These are phyloP conservation scores for Sporisorium scitamineum DNA, from an alignment of 1,284 basidiomycete genomes.

Conservation along the genomic window DNA sequence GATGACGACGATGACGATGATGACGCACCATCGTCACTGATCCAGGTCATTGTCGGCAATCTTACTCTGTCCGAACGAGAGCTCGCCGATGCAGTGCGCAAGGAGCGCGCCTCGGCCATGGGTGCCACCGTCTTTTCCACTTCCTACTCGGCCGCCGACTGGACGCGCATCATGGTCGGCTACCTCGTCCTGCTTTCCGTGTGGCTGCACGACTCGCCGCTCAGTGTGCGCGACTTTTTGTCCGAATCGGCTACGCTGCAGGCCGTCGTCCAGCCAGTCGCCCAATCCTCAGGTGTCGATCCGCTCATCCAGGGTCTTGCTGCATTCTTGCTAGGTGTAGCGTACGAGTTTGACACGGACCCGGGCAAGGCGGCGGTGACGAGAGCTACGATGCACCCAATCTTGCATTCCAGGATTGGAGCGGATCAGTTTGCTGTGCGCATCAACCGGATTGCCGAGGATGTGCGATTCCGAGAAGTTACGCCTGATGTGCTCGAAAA, in stretches of 20 bases:
- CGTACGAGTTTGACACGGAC: slow-evolving; percentile 74
- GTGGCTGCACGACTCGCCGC: slow-evolving; percentile 97
- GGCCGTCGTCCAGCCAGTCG: slow-evolving; percentile 83
- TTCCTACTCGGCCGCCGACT: slow-evolving; percentile 70
- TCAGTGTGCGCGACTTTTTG: slow-evolving; percentile 87
- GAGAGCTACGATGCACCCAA: slow-evolving; percentile 73
- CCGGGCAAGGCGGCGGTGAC: slow-evolving; percentile 53
- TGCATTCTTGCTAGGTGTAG: slow-evolving; percentile 89
- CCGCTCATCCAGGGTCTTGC: slow-evolving; percentile 89
- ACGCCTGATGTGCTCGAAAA: slow-evolving; percentile 78
- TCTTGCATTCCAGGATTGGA: slow-evolving; percentile 82
- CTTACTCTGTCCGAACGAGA: slow-evolving; percentile 75
- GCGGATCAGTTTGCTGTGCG: slow-evolving; percentile 89
- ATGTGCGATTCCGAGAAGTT: slow-evolving; percentile 88
- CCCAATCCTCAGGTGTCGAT: slow-evolving; percentile 86
- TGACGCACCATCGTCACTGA: slow-evolving; percentile 71
- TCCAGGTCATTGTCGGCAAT: slow-evolving; percentile 75
- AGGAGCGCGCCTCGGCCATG: slow-evolving; percentile 56
- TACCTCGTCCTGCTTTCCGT: slow-evolving; percentile 85
- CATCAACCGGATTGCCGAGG: slow-evolving; percentile 86
- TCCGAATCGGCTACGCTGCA: slow-evolving; percentile 88
- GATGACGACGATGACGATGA: slow-evolving; percentile 71
- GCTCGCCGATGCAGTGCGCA: slow-evolving; percentile 69
- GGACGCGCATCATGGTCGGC: slow-evolving; percentile 88
- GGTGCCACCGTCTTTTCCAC: slow-evolving; percentile 31